Conservation (phyloP, 2,329 filamentous ascomycete genomes). For the Trichoderma arundinaceum region DNA sequence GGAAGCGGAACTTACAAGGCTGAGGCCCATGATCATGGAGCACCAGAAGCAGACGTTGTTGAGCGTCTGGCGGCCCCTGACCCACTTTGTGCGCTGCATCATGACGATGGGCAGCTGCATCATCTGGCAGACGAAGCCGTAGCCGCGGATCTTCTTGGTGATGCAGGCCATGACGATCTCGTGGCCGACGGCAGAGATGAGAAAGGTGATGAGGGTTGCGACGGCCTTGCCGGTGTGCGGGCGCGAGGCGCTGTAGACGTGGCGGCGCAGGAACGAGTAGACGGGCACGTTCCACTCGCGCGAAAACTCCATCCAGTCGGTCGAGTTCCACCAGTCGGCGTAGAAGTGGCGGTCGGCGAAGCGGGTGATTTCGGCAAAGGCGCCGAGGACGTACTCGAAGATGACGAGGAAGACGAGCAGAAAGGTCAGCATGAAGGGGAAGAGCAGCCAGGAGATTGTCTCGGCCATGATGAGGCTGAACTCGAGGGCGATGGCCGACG, state of each 20-base stretch:
- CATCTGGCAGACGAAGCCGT: constrained; percentile 96
- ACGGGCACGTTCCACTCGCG: constrained; percentile 98
- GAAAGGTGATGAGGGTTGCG: constrained; percentile 88
- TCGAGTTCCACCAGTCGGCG: constrained; percentile 75
- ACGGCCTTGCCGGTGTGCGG: constrained; percentile 75
- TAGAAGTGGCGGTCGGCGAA: constrained; percentile 97
- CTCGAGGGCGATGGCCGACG: constrained; percentile 59
- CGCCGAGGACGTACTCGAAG: constrained; percentile 94
- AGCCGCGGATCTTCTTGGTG: constrained; percentile 93
- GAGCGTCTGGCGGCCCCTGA: constrained; percentile 75
- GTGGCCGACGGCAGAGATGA: constrained; percentile 87
- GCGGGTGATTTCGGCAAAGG: constrained; percentile 90
- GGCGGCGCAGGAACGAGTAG: constrained; percentile 90
- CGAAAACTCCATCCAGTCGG: constrained; percentile 94
- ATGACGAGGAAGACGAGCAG: constrained; percentile 96
- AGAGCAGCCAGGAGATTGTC: constrained; percentile 87
- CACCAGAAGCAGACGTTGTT: constrained; percentile 93
- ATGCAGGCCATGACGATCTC: constrained; percentile 98
- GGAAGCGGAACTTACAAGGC: constrained; percentile 64
- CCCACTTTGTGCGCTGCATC: constrained; percentile 79
- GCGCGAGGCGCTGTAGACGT: constrained; percentile 87
- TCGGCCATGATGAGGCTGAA: constrained; percentile 81
- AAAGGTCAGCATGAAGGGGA: constrained; percentile 97
- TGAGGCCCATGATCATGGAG: constrained; percentile 86
- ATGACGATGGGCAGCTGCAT: constrained; percentile 94